A percentile compares a stretch with the other conserved stretches of the same genome.
These are phyloP conservation scores for Neurospora tetraspora DNA, from an alignment of 495 filamentous ascomycete genomes.

Conservation along the genomic window DNA sequence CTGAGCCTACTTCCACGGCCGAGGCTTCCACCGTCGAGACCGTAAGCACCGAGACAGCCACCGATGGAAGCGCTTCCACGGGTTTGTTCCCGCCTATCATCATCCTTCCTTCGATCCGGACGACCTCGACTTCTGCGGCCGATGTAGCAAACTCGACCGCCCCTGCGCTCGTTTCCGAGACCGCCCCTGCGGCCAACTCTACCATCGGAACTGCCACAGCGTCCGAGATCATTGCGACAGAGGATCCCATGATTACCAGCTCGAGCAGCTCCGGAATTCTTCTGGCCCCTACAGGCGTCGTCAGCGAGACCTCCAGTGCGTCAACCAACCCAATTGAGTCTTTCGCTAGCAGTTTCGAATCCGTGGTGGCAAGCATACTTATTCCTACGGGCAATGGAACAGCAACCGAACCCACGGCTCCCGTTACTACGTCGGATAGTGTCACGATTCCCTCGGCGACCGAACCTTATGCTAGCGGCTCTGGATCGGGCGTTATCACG, in stretches of 20 bases:
- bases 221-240: neutral
- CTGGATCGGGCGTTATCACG: neutral
- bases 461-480: neutral
- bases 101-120: slow-evolving; percentile 3
- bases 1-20: neutral
- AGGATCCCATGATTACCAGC: slow-evolving; percentile 2
- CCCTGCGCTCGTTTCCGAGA: neutral
- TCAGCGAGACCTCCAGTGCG: slow-evolving; percentile 1
- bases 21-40: neutral
- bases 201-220: neutral
- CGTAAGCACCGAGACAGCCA: neutral
- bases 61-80: neutral
- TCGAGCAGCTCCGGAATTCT: slow-evolving; percentile 4
- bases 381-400: neutral
- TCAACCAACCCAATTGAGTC: slow-evolving; percentile 1
- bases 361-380: slow-evolving; percentile 1
- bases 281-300: slow-evolving; percentile 8
- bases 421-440: neutral
- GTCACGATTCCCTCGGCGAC: neutral
- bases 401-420: neutral
- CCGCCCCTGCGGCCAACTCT: neutral
- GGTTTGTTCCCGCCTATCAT: neutral
- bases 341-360: slow-evolving; percentile 1
- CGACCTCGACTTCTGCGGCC: neutral
- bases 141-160: neutral